Evolutionary conservation across 1,284 basidiomycete genomes (phyloP).

Genomic region (Microbotryum violaceum): DNA sequence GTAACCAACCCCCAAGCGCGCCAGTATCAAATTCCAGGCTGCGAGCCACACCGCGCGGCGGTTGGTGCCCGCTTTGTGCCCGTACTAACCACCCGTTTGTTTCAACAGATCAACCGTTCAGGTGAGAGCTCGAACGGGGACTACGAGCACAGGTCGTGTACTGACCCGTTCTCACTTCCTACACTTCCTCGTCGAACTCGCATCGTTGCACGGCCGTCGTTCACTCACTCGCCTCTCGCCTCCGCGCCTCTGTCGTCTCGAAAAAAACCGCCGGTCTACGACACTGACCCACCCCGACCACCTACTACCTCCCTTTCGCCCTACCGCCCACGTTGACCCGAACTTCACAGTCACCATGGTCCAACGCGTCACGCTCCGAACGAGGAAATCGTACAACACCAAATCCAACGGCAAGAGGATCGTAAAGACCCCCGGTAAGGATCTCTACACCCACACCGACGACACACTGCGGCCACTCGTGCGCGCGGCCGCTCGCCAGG

Average conservation of each 20-base stretch:
- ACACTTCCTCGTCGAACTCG: neutral
- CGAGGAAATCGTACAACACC: conserved; percentile 98
- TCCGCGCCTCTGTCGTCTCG: too few relatives aligned
- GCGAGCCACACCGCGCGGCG: too few relatives aligned
- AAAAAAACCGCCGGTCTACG: neutral
- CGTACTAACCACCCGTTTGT: neutral
- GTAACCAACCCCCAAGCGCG: too few relatives aligned
- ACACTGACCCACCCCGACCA: neutral
- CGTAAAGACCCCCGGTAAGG: conserved; percentile 74
- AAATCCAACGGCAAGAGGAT: conserved; percentile 90
- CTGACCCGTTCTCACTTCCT: neutral
- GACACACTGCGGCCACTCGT: too few relatives aligned
- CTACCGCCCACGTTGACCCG: too few relatives aligned
- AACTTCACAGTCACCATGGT: conserved; percentile 26
- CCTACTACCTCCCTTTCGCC: too few relatives aligned
- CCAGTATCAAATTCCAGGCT: too few relatives aligned
- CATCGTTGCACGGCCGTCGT: too few relatives aligned
- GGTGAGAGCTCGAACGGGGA: neutral
- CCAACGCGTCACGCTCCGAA: conserved; percentile 93
- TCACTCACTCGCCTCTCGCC: too few relatives aligned
- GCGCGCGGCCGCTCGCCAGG: neutral
- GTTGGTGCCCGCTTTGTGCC: too few relatives aligned
- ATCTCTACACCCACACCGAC: neutral
- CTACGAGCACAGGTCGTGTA: neutral
- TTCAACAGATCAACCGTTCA: neutral